phyloP scores from a whole-genome alignment of 208 protist species.

The Histomonas meleagridis region DNA sequence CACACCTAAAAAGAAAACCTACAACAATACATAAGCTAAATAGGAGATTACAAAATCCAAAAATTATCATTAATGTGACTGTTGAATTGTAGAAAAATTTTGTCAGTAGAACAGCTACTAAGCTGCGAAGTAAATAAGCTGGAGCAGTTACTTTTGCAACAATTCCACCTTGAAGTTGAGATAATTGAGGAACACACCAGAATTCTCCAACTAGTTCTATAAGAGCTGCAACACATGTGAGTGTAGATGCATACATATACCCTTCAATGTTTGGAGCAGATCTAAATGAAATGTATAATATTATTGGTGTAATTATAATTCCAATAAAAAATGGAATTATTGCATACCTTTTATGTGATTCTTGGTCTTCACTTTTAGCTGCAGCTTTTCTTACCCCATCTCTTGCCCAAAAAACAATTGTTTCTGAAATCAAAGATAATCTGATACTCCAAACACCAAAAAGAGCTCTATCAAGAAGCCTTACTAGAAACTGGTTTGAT shows the following conservation, averaged over 20 bases:
- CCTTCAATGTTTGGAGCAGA: neutral
- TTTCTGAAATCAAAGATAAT: neutral
- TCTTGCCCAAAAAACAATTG: conserved; percentile 21
- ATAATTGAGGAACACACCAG: conserved; percentile 7
- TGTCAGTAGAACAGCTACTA: neutral
- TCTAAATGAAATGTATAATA: neutral
- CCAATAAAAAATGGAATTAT: conserved; percentile 8
- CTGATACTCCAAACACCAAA: conserved; percentile 24
- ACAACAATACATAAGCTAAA: neutral
- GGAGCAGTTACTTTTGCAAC: neutral
- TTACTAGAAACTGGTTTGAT: neutral
- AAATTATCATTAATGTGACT: neutral
- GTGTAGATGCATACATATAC: neutral
- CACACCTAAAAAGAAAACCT: neutral
- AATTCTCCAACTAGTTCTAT: neutral
- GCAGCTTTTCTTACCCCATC: neutral
- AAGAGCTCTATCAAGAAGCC: neutral
- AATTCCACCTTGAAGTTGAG: neutral
- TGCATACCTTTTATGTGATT: neutral
- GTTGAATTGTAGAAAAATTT: neutral
- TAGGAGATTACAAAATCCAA: neutral
- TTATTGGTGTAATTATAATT: neutral
- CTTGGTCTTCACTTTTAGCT: neutral
- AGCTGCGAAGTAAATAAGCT: neutral
- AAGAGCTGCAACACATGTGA: neutral